Evolutionary conservation across 2,329 filamentous ascomycete species (phyloP), one percentile per base, ranked within the genome.

Genomic region (Colletotrichum sublineola): DNA sequence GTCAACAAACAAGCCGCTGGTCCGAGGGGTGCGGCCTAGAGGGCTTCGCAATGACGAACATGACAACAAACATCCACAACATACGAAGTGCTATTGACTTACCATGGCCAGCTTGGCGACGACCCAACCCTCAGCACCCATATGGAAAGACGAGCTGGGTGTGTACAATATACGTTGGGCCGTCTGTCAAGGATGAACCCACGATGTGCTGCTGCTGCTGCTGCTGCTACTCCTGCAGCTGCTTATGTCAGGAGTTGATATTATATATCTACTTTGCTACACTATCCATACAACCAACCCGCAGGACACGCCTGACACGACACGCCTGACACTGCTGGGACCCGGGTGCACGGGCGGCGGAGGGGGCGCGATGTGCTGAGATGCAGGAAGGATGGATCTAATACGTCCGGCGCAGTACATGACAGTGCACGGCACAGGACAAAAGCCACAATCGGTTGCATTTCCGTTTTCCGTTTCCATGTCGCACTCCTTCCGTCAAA

Each of bases 1-100:
- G 61, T 53, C 40, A 65, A 65, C 61, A 58, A 53, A 68, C 61
- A 72, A 60, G 57, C 52, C 46, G 40, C 44, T 20, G 33, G 31
- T 7, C 60, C 20, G 31, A 50, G 44, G n/a, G 36, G 50, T 12
- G 24, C 7, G 20, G 48, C n/a, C 18, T 52, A 24, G 5, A 31
- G 48, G 48, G 11, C 12, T 12, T 36, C 33, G 9, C 33, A 36
- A 53, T 42, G 31, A 31, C 48, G 31, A 53, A 63, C 38, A 53
- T 7, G 2, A 63, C 15, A 63, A 63, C 48, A 53, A 63, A 53
- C 29, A 53, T 12, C 44, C 18, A 11, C 42, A 18, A 44, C 8
- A 44, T 44, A 8, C 15, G 40, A 18, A 42, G 12, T 9, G 14
- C 14, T 40, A 31, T 11, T 18, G 24, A 24, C 24, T 44, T 46